Evolutionary conservation across 352 stramenopile genomes (phyloP).

Genomic region (Lagenidium sp.): DNA sequence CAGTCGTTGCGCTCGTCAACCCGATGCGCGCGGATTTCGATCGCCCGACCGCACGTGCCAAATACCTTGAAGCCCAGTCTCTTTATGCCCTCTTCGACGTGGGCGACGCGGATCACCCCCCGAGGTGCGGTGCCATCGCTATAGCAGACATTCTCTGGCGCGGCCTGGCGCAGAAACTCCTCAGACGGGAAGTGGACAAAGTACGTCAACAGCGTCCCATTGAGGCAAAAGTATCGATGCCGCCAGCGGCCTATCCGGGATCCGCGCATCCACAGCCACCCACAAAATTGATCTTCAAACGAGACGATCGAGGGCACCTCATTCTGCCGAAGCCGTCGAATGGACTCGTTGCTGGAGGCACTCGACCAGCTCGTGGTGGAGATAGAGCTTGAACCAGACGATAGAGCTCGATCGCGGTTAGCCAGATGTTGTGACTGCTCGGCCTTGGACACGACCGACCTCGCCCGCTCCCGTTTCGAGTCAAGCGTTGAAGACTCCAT

Average conservation of each 20-base stretch:
- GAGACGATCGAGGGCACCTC: slow-evolving; percentile 28
- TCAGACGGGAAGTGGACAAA: slow-evolving; percentile 66
- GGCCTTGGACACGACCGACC: slow-evolving; percentile 9
- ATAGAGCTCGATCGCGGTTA: slow-evolving; percentile 5
- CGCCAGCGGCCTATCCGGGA: slow-evolving; percentile 49
- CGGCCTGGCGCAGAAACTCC: slow-evolving; percentile 56
- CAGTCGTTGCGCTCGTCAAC: slow-evolving; percentile 58
- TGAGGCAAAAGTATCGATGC: slow-evolving; percentile 68
- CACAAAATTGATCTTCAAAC: slow-evolving; percentile 67
- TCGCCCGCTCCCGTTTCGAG: slow-evolving; percentile 5
- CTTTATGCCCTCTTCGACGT: slow-evolving; percentile 55
- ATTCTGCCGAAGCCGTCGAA: slow-evolving; percentile 28
- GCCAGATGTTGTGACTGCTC: background rate
- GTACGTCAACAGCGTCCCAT: slow-evolving; percentile 56
- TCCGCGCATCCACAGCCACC: slow-evolving; percentile 76
- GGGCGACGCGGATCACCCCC: slow-evolving; percentile 58
- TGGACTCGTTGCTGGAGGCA: slow-evolving; percentile 15
- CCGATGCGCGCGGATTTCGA: slow-evolving; percentile 61
- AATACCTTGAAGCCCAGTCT: slow-evolving; percentile 62
- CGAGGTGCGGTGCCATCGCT: slow-evolving; percentile 42
- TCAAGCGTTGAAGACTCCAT: too few species aligned
- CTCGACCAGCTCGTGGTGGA: slow-evolving; percentile 12
- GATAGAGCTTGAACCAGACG: slow-evolving; percentile 12
- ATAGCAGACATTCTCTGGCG: slow-evolving; percentile 29
- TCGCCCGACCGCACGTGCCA: slow-evolving; percentile 49